Conservation (phyloP, 192 early-diverging fungal genomes). For the Podila epicladia region DNA sequence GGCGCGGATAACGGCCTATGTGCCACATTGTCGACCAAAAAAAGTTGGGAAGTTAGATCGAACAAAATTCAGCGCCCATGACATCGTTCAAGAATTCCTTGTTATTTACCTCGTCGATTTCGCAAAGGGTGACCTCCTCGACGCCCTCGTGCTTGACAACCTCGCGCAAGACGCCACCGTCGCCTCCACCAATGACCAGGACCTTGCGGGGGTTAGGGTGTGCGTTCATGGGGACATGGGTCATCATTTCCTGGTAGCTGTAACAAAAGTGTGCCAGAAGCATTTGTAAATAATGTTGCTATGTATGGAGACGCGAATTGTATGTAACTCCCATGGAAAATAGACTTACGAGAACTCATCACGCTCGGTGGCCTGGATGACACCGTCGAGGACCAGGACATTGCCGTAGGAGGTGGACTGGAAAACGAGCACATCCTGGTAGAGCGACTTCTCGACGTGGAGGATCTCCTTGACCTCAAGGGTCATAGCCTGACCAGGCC, state of each 20-base stretch:
- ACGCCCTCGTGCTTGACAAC: constrained; percentile 96
- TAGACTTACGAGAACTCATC: constrained; percentile 94
- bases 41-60: background rate
- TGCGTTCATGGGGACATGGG: constrained; percentile 92
- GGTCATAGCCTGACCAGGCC: constrained; percentile 99
- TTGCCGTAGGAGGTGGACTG: constrained; percentile 94
- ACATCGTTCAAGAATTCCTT: too few relatives aligned
- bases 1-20: constrained; percentile 80
- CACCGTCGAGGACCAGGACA: constrained; percentile 97
- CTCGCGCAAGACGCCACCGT: constrained; percentile 99
- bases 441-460: constrained; percentile 93
- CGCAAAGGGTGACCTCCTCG: constrained; percentile 92
- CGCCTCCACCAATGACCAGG: constrained; percentile 98
- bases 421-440: constrained; percentile 99
- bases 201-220: constrained; percentile 96
- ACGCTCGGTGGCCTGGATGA: constrained; percentile 97
- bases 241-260: constrained; percentile 99
- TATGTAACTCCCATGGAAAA: background rate
- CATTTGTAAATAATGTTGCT: background rate
- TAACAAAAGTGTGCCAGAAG: background rate
- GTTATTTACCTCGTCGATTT: constrained; percentile 87
- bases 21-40: background rate
- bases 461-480: constrained; percentile 96
- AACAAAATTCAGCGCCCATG: background rate
- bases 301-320: background rate